Percentiles rank a stretch among this genome's conserved stretches.
phyloP scores from a whole-genome alignment of 1,284 basidiomycete genomes.

The Ceratobasidium sp. region DNA sequence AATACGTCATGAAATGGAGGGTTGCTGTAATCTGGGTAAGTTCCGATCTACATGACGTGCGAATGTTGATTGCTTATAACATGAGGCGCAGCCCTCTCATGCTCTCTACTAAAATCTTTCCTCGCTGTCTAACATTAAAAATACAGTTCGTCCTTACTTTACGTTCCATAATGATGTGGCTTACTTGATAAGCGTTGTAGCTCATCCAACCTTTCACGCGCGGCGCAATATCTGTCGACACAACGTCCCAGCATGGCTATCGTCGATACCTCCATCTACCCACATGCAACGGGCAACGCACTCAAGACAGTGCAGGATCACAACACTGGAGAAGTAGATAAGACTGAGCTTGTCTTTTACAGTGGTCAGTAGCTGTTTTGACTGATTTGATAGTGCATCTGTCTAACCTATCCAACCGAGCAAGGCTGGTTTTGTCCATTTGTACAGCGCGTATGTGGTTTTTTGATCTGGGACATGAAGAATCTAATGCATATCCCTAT shows the following conservation, averaged over 20 bases:
- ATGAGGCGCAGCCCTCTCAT: not conserved
- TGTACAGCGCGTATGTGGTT: slow-evolving; percentile 30
- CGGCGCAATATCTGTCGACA: not conserved
- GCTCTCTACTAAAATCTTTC: slow-evolving; percentile 12
- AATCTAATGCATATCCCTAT: not conserved
- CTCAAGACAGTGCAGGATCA: slow-evolving; percentile 38
- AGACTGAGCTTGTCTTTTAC: slow-evolving; percentile 39
- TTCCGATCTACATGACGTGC: slow-evolving; percentile 5
- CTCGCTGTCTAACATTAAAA: not conserved
- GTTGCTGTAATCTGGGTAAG: not conserved
- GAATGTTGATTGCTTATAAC: not conserved
- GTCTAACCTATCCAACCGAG: not conserved
- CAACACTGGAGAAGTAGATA: slow-evolving; percentile 38
- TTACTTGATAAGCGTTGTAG: not conserved
- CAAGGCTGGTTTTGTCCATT: slow-evolving; percentile 45
- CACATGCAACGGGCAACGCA: slow-evolving; percentile 36
- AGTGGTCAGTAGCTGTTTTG: slow-evolving; percentile 19
- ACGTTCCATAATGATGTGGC: not conserved
- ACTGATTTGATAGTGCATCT: not conserved
- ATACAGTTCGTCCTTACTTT: not conserved
- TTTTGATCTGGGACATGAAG: not conserved
- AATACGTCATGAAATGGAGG: no score
- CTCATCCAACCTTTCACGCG: not conserved
- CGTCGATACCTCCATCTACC: slow-evolving; percentile 40
- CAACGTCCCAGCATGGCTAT: slow-evolving; percentile 19